phyloP scores from a whole-genome alignment of 2,329 filamentous ascomycete species.

The Ophiobolus disseminans region DNA sequence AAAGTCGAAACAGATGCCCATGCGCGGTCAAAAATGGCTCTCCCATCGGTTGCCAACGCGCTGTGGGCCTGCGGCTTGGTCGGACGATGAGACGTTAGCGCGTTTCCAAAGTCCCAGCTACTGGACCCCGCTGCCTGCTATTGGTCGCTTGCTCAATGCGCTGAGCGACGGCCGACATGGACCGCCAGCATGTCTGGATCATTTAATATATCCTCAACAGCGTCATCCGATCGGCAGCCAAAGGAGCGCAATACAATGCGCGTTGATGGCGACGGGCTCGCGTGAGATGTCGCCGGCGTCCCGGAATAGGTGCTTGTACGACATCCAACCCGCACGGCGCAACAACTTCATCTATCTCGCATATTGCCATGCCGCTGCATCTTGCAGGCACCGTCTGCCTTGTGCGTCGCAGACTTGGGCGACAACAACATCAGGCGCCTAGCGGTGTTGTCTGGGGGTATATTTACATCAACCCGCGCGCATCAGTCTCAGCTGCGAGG shows the following conservation, averaged over 20 bases:
- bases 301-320: slow-evolving; percentile 10
- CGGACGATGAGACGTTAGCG: too few relatives aligned
- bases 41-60: slow-evolving; percentile 1
- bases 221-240: slow-evolving; percentile 1
- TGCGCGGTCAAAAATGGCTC: neutral
- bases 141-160: slow-evolving; percentile 1
- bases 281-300: neutral
- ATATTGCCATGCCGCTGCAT: slow-evolving; percentile 1
- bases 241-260: slow-evolving; percentile 5
- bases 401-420: slow-evolving; percentile 9
- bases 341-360: slow-evolving; percentile 9
- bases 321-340: neutral
- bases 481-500: slow-evolving; percentile 13
- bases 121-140: slow-evolving; percentile 1
- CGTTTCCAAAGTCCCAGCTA: too few relatives aligned
- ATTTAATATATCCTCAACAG: slow-evolving; percentile 11
- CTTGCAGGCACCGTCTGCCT: slow-evolving; percentile 9
- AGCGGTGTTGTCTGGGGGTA: neutral
- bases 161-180: neutral
- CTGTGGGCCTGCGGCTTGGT: neutral
- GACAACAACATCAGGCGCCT: slow-evolving; percentile 12
- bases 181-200: neutral
- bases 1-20: slow-evolving; percentile 18
- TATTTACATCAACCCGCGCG: slow-evolving; percentile 13
- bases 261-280: neutral